These are phyloP conservation scores for Leishmania guyanensis DNA, from an alignment of 208 protist genomes.

Conservation along the genomic window DNA sequence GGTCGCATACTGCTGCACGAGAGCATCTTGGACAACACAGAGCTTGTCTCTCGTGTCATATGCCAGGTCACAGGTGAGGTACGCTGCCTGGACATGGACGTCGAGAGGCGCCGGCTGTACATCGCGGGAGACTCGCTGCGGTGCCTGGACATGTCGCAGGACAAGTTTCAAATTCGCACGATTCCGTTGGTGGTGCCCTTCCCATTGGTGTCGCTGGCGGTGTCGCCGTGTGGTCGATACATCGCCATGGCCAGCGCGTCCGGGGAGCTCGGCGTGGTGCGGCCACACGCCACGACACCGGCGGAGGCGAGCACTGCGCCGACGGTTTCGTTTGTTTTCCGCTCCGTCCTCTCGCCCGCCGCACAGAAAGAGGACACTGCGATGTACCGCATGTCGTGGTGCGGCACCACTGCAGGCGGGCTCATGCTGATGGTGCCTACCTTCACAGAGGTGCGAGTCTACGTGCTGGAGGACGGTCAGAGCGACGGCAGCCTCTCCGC, in stretches of 20 bases:
- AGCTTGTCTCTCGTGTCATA: constrained; percentile 57
- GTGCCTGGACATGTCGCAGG: constrained; percentile 55
- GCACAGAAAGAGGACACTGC: constrained; percentile 47
- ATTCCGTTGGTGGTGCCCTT: constrained; percentile 65
- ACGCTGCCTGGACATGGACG: constrained; percentile 71
- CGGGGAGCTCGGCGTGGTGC: constrained; percentile 53
- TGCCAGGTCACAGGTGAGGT: constrained; percentile 85
- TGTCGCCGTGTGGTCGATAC: constrained; percentile 66
- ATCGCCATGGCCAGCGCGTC: constrained; percentile 73
- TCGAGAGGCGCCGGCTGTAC: constrained; percentile 60
- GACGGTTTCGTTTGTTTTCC: constrained; percentile 34
- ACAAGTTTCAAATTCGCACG: constrained; percentile 51
- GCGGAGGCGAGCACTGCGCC: neutral
- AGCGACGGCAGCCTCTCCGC: neutral
- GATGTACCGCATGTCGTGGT: constrained; percentile 69
- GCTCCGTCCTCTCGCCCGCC: constrained; percentile 43
- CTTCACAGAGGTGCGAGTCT: constrained; percentile 48
- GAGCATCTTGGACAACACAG: constrained; percentile 32
- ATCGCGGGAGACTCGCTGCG: constrained; percentile 86
- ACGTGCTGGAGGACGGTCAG: constrained; percentile 8
- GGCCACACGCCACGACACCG: neutral
- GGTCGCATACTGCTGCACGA: constrained; percentile 81
- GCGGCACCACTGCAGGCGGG: constrained; percentile 21
- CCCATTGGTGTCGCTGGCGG: constrained; percentile 59
- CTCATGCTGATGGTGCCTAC: constrained; percentile 60